These are phyloP conservation scores for Hyphopichia wangnamkhiaoensis DNA, from an alignment of 1,139 yeast genomes.

Conservation along the genomic window DNA sequence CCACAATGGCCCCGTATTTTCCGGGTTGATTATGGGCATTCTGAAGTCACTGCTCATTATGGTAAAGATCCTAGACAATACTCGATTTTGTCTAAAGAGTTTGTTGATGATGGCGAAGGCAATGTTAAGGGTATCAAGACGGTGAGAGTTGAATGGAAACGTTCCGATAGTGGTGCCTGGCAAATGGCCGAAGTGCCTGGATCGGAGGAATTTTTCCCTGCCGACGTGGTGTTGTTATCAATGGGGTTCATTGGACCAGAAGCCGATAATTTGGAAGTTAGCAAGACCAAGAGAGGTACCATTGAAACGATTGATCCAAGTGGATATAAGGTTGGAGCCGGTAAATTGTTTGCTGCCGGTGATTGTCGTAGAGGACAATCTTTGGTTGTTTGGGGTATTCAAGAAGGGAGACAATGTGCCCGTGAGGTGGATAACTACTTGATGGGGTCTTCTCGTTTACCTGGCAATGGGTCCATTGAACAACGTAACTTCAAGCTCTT, in stretches of 20 bases:
- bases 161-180: conserved; percentile 96
- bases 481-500: conserved; percentile 75
- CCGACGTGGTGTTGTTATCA: conserved; percentile 88
- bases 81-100: conserved; percentile 91
- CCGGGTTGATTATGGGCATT: conserved; percentile 97
- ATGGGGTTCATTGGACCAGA: conserved; percentile 99
- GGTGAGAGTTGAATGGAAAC: conserved; percentile 97
- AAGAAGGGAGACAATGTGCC: conserved; percentile 99
- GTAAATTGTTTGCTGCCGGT: conserved; percentile 90
- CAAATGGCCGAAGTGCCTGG: conserved; percentile 98
- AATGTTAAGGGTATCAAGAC: conserved; percentile 93
- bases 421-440: conserved; percentile 83
- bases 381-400: conserved; percentile 98
- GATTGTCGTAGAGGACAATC: conserved; percentile 99
- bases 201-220: conserved; percentile 90
- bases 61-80: conserved; percentile 98
- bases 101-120: conserved; percentile 91
- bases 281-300: conserved; percentile 85
- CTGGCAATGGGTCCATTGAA: conserved; percentile 92
- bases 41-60: conserved; percentile 91
- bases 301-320: conserved; percentile 67
- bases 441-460: conserved; percentile 79
- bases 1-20: conserved; percentile 99
- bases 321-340: conserved; percentile 68
- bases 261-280: conserved; percentile 70